Conservation (phyloP, 768 basidiomycete genomes). For the Tulasnella sp. region DNA sequence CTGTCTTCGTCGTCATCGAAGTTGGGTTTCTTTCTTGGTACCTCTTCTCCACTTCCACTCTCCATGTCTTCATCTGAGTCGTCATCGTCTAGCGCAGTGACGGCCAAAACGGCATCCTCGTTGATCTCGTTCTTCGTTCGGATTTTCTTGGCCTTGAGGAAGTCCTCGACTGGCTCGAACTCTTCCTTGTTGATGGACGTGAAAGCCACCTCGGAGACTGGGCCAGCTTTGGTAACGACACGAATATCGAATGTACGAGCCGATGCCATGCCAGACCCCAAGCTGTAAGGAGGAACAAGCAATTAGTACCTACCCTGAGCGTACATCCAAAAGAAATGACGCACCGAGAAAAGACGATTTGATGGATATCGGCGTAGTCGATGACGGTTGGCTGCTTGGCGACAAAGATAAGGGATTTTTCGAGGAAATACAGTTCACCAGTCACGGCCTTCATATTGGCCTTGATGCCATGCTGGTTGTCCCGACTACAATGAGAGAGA, state of each 20-base stretch:
- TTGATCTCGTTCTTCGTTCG: conserved; percentile 95
- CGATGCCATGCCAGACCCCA: conserved; percentile 80
- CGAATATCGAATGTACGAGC: conserved; percentile 93
- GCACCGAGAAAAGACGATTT: conserved; percentile 80
- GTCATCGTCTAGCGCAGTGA: conserved; percentile 61
- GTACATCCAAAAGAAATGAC: background rate
- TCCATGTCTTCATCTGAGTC: conserved; percentile 75
- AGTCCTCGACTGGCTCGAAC: conserved; percentile 77
- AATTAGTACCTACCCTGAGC: background rate
- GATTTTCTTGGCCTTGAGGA: conserved; percentile 86
- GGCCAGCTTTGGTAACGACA: conserved; percentile 77
- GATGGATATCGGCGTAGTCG: conserved; percentile 84
- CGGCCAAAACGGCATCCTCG: conserved; percentile 67
- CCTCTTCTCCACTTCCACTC: conserved; percentile 56
- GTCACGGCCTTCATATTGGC: conserved; percentile 95
- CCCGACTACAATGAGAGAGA: conserved; percentile 52
- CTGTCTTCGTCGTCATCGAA: conserved; percentile 72
- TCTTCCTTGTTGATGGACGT: conserved; percentile 96
- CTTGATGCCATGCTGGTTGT: conserved; percentile 92
- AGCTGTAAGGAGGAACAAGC: conserved; percentile 42
- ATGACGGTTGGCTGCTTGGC: conserved; percentile 91
- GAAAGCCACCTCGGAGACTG: conserved; percentile 70
- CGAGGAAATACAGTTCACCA: conserved; percentile 96
- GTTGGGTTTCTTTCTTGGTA: conserved; percentile 55
- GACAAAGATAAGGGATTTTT: conserved; percentile 97